Evolutionary conservation across 345 rosid genomes (phyloP).

Genomic region (Citropsis articulata): DNA sequence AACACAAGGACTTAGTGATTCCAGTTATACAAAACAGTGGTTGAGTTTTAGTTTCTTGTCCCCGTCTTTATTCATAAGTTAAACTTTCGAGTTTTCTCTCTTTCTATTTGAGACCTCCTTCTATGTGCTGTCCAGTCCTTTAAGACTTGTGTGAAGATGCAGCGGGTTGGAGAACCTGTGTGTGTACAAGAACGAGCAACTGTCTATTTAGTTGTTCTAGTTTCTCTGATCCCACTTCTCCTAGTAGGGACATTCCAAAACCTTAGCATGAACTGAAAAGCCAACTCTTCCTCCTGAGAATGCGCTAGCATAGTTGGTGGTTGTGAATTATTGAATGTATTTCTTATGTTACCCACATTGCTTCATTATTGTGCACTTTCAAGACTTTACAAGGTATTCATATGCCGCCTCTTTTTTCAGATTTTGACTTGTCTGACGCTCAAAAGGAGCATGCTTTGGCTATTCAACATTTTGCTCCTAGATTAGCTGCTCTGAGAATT

Average conservation of each 20-base stretch:
- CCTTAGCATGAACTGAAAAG: background rate
- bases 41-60: background rate
- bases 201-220: background rate
- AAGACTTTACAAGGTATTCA: background rate
- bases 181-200: background rate
- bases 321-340: background rate
- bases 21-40: background rate
- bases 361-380: background rate
- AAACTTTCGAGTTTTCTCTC: background rate
- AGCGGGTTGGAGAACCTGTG: background rate
- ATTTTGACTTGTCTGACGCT: constrained; percentile 75
- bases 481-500: constrained; percentile 75
- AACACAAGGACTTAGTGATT: background rate
- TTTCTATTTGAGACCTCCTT: background rate
- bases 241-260: background rate
- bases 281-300: background rate
- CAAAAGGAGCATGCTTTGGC: constrained; percentile 80
- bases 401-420: constrained; percentile 32
- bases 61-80: background rate
- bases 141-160: background rate
- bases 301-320: background rate
- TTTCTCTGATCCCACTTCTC: background rate
- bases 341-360: background rate
- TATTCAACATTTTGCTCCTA: constrained; percentile 66
- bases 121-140: background rate